Percentiles rank a stretch among this genome's conserved stretches.
phyloP scores from a whole-genome alignment of 2,329 filamentous ascomycete species.

The Penicillium sp. region DNA sequence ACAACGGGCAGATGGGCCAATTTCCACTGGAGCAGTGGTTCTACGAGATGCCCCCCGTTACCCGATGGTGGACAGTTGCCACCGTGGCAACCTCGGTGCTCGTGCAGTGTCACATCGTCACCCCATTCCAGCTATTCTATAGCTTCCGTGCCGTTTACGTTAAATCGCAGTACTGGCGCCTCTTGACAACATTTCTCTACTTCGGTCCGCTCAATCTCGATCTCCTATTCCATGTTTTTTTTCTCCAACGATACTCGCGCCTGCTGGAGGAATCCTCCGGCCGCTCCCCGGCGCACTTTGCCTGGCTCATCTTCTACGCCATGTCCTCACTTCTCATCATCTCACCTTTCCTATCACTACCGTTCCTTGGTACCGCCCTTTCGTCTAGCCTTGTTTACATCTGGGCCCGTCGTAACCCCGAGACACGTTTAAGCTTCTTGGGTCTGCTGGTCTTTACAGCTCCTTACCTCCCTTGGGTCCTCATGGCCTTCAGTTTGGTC shows the following conservation, averaged over 20 bases:
- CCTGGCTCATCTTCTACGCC: constrained; percentile 88
- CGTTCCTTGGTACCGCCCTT: constrained; percentile 89
- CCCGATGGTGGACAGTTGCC: constrained; percentile 93
- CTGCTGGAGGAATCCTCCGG: constrained; percentile 95
- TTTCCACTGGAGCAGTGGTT: constrained; percentile 96
- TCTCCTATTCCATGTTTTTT: constrained; percentile 96
- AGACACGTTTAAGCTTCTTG: constrained; percentile 84
- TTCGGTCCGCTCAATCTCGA: constrained; percentile 94
- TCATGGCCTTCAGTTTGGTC: constrained; percentile 90
- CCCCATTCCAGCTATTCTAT: constrained; percentile 95
- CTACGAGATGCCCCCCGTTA: constrained; percentile 97
- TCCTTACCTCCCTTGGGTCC: constrained; percentile 91
- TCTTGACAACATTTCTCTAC: constrained; percentile 96
- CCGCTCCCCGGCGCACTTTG: constrained; percentile 87
- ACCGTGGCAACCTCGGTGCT: constrained; percentile 83
- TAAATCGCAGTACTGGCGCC: constrained; percentile 95
- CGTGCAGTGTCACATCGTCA: constrained; percentile 90
- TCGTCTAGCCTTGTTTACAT: constrained; percentile 96
- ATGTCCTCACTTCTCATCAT: constrained; percentile 75
- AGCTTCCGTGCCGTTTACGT: constrained; percentile 88
- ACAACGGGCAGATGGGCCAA: constrained; percentile 51
- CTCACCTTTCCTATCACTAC: constrained; percentile 85
- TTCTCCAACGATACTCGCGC: constrained; percentile 92
- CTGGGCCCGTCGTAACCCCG: constrained; percentile 92
- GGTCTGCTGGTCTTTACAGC: constrained; percentile 89